Percentiles rank a stretch among this genome's conserved stretches.
Conservation (phyloP, 2,329 filamentous ascomycete species). For the Trichoderma asperellum region DNA sequence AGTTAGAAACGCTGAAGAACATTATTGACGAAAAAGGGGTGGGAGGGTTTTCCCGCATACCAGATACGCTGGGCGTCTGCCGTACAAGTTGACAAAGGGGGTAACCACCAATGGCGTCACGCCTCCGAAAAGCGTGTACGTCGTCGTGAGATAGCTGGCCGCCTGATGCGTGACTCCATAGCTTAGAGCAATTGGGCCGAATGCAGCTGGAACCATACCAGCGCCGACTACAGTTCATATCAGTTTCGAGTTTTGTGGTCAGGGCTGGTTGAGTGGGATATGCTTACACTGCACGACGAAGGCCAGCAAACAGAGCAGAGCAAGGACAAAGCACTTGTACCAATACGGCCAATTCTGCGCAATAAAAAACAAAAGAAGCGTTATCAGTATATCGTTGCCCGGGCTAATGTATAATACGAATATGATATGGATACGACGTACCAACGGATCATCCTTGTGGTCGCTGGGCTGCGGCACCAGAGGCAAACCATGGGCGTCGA, state of each 20-base stretch:
- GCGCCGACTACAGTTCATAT: conserved; percentile 11
- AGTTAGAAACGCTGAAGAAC: background rate
- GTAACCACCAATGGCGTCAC: conserved; percentile 19
- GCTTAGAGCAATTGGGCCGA: conserved; percentile 7
- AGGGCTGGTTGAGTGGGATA: background rate
- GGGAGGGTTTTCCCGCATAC: background rate
- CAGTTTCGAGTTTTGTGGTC: background rate
- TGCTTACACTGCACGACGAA: conserved; percentile 24
- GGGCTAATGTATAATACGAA: background rate
- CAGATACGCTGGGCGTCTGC: conserved; percentile 18
- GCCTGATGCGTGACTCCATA: conserved; percentile 13
- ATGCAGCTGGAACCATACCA: conserved; percentile 22
- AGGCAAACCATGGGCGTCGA: conserved; percentile 13
- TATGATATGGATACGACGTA: background rate
- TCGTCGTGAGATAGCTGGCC: conserved; percentile 23
- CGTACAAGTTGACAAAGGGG: conserved; percentile 18
- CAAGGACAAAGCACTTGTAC: conserved; percentile 21
- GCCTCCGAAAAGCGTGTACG: conserved; percentile 25
- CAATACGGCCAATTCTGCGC: conserved; percentile 13
- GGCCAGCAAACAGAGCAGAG: conserved; percentile 14
- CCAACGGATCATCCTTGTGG: conserved; percentile 24
- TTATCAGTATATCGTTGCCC: background rate
- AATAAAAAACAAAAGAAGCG: background rate
- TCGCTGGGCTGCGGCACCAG: conserved; percentile 23
- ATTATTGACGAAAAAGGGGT: too few relatives aligned